These are phyloP conservation scores for Globisporangium parvum DNA, from an alignment of 352 stramenopile genomes.

Conservation along the genomic window DNA sequence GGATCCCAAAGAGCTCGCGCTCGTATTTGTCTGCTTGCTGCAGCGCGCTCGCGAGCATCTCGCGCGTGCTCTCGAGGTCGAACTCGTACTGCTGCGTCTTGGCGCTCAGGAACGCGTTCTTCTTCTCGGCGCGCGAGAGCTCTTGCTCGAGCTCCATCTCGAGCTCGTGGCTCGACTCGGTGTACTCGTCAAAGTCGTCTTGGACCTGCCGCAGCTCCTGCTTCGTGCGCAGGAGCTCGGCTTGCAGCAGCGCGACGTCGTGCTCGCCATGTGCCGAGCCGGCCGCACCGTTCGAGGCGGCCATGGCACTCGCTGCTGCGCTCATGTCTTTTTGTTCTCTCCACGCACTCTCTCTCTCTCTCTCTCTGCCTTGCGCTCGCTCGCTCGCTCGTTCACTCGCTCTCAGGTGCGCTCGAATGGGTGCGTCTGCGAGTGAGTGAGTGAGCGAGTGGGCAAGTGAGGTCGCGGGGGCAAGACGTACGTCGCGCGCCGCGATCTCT, in stretches of 20 bases:
- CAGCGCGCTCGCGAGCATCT: constrained; percentile 49
- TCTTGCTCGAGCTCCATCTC: constrained; percentile 76
- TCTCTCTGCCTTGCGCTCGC: too few relatives aligned
- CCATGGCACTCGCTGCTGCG: too few relatives aligned
- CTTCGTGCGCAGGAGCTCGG: constrained; percentile 44
- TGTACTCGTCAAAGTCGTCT: constrained; percentile 78
- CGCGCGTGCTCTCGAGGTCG: constrained; percentile 39
- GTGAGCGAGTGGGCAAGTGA: too few relatives aligned
- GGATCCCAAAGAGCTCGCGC: constrained; percentile 37
- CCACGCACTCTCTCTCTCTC: too few relatives aligned
- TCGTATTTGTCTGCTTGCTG: constrained; percentile 48
- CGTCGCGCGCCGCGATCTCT: too few relatives aligned
- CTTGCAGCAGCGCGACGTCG: constrained; percentile 25
- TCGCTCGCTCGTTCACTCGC: too few relatives aligned
- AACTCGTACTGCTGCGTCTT: constrained; percentile 48
- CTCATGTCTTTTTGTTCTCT: too few relatives aligned
- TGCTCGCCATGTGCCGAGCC: not conserved
- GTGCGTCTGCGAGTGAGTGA: too few relatives aligned
- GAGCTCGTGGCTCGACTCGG: constrained; percentile 75
- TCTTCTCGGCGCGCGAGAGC: constrained; percentile 53
- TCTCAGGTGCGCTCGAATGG: too few relatives aligned
- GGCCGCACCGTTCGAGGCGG: not conserved
- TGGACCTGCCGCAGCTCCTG: constrained; percentile 65
- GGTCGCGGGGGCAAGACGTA: too few relatives aligned
- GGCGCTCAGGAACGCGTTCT: constrained; percentile 30